These are phyloP conservation scores for Echria macrotheca DNA, from an alignment of 495 filamentous ascomycete species.

Conservation along the genomic window DNA sequence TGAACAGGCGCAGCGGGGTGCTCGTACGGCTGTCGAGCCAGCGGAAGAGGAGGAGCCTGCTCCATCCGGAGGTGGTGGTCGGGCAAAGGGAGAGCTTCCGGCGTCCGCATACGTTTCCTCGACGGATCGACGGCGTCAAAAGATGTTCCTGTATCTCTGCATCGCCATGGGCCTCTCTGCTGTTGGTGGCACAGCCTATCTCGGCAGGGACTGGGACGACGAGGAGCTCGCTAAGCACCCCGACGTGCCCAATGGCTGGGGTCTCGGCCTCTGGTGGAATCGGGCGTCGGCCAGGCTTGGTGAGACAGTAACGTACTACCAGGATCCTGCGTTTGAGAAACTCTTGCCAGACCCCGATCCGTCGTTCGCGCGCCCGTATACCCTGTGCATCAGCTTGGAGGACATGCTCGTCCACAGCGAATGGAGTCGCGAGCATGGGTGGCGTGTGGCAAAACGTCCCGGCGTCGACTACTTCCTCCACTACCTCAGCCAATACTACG, in stretches of 20 bases:
- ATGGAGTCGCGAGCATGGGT: conserved; percentile 89
- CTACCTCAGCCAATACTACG: conserved; percentile 95
- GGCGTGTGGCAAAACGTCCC: conserved; percentile 91
- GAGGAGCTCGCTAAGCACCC: conserved; percentile 64
- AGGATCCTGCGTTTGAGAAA: conserved; percentile 91
- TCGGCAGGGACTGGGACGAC: conserved; percentile 79
- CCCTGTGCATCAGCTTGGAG: conserved; percentile 85
- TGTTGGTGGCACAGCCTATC: conserved; percentile 45
- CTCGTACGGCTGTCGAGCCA: conserved; percentile 47
- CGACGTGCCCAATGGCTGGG: conserved; percentile 62
- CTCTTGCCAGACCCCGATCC: conserved; percentile 85
- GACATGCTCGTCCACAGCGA: conserved; percentile 90
- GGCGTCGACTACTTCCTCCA: conserved; percentile 95
- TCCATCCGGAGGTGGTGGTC: conserved; percentile 40
- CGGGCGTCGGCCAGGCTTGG: conserved; percentile 67
- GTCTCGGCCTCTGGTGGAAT: conserved; percentile 62
- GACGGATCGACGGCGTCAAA: conserved; percentile 69
- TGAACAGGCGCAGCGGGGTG: conserved; percentile 47
- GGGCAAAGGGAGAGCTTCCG: conserved; percentile 56
- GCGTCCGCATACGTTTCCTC: conserved; percentile 88
- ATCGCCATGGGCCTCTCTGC: conserved; percentile 39
- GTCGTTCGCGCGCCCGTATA: conserved; percentile 79
- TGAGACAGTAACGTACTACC: conserved; percentile 83
- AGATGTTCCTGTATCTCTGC: conserved; percentile 56
- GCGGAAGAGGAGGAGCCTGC: conserved; percentile 53